Percentiles rank a stretch among this genome's conserved stretches.
phyloP scores from a whole-genome alignment of 2,329 filamentous ascomycete genomes.

The Dactylellina haptotyla region DNA sequence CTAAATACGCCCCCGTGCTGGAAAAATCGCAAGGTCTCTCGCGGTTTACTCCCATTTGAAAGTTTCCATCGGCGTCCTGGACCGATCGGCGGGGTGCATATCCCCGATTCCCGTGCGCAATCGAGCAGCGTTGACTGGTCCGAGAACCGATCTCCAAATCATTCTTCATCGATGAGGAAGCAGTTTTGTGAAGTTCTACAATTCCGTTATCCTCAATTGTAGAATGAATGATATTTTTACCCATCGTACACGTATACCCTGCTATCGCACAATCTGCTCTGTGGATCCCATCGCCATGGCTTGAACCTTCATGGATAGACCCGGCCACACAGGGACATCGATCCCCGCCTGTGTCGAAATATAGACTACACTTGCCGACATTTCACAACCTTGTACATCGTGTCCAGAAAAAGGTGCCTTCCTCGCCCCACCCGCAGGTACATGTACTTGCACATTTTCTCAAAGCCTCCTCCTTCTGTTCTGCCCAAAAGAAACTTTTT shows the following conservation, averaged over 20 bases:
- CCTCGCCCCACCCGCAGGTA: background rate
- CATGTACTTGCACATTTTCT: background rate
- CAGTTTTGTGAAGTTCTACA: background rate
- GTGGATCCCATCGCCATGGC: slow-evolving; percentile 22
- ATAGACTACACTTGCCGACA: slow-evolving; percentile 9
- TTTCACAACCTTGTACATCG: slow-evolving; percentile 10
- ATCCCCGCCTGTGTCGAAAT: slow-evolving; percentile 1
- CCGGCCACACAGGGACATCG: background rate
- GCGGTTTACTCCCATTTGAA: background rate
- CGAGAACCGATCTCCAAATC: background rate
- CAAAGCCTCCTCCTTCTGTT: background rate
- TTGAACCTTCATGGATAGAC: background rate
- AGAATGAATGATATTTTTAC: background rate
- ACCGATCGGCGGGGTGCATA: background rate
- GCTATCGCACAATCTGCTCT: background rate
- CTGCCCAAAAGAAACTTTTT: background rate
- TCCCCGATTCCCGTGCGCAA: background rate
- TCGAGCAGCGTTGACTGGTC: background rate
- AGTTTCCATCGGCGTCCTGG: background rate
- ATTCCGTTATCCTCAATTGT: background rate
- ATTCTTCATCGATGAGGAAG: background rate
- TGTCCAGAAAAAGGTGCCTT: background rate
- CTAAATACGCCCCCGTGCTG: background rate
- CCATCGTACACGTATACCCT: background rate
- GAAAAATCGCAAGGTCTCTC: background rate